Evolutionary conservation across 1,139 yeast genomes (phyloP).

Genomic region (Hyphopichia khmerensis): DNA sequence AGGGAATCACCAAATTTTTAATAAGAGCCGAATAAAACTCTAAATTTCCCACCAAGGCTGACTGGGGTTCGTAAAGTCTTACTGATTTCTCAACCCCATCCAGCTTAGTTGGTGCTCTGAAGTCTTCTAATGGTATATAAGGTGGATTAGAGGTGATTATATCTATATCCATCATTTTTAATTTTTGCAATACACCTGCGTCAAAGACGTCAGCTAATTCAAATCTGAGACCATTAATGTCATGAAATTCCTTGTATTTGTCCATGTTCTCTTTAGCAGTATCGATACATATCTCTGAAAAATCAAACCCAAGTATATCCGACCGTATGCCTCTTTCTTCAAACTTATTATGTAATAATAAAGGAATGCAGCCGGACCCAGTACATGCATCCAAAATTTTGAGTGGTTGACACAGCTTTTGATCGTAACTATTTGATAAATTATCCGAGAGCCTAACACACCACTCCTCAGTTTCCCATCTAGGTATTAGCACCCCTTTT

Average conservation of each 20-base stretch:
- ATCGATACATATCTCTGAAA: conserved; percentile 51
- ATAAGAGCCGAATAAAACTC: conserved; percentile 68
- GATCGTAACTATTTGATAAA: neutral
- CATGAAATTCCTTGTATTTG: conserved; percentile 6
- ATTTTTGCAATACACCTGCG: conserved; percentile 4
- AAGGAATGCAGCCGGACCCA: conserved; percentile 87
- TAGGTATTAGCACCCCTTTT: conserved; percentile 75
- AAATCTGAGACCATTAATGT: conserved; percentile 13
- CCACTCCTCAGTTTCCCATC: conserved; percentile 99
- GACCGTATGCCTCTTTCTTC: conserved; percentile 10
- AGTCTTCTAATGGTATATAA: conserved; percentile 59
- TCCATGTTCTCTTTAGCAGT: conserved; percentile 49
- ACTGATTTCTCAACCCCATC: conserved; percentile 60
- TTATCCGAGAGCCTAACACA: conserved; percentile 36
- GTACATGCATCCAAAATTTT: conserved; percentile 74
- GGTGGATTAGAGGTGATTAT: conserved; percentile 86
- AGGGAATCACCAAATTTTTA: conserved; percentile 34
- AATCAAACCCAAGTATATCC: conserved; percentile 55
- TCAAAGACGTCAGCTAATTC: conserved; percentile 27
- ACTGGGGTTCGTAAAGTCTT: conserved; percentile 64
- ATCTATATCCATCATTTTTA: conserved; percentile 27
- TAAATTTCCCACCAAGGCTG: conserved; percentile 73
- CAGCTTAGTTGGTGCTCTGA: conserved; percentile 25
- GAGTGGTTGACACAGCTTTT: conserved; percentile 6
- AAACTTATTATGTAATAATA: conserved; percentile 44